phyloP scores from a whole-genome alignment of 176 grass and related monocot species.

The Paspalum notatum region DNA sequence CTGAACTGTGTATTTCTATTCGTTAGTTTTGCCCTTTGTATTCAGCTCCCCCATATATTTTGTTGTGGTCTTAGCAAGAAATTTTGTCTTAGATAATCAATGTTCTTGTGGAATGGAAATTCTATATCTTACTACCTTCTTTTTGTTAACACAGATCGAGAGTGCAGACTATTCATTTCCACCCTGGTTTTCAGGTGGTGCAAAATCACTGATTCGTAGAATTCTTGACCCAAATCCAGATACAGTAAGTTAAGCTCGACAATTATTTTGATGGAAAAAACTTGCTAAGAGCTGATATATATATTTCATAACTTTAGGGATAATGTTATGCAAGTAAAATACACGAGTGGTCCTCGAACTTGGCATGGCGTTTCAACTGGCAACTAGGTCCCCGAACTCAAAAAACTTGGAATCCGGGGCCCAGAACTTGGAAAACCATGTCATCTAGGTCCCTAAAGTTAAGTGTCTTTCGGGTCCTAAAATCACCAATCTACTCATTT shows the following conservation, averaged over 20 bases:
- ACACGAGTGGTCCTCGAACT: neutral
- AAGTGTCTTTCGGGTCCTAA: no score
- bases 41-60: slow-evolving; percentile 16
- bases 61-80: neutral
- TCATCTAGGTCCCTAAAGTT: no score
- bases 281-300: neutral
- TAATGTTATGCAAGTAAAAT: slow-evolving; percentile 4
- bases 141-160: slow-evolving; percentile 67
- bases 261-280: slow-evolving; percentile 30
- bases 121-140: slow-evolving; percentile 12
- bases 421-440: no score
- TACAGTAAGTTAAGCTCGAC: slow-evolving; percentile 67
- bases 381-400: no score
- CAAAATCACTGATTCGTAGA: slow-evolving; percentile 76
- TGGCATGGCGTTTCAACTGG: no score
- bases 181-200: slow-evolving; percentile 73
- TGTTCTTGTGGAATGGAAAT: neutral
- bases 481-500: no score
- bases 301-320: slow-evolving; percentile 13
- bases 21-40: neutral
- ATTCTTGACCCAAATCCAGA: slow-evolving; percentile 95
- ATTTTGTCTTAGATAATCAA: neutral
- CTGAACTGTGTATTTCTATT: slow-evolving; percentile 20
- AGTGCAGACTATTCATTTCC: slow-evolving; percentile 87
- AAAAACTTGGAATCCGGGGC: no score